Conservation (phyloP, 352 stramenopile genomes). For the Phytophthora uliginosa region DNA sequence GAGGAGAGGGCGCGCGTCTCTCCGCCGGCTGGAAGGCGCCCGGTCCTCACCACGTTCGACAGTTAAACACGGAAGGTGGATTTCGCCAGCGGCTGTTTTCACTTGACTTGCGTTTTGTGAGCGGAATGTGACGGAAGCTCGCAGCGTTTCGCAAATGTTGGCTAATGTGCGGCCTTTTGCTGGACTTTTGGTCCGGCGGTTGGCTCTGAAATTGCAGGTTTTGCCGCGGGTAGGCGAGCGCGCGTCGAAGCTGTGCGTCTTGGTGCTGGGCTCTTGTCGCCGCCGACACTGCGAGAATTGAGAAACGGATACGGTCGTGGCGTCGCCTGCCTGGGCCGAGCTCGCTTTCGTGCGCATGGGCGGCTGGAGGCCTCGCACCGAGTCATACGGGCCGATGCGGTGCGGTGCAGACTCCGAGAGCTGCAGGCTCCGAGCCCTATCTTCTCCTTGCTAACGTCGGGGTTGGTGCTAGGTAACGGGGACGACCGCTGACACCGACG, state of each 20-base stretch:
- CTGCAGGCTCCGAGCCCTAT: slow-evolving; percentile 1
- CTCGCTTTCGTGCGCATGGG: slow-evolving; percentile 10
- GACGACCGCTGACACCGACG: not conserved
- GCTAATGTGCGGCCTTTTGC: slow-evolving; percentile 12
- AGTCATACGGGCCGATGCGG: slow-evolving; percentile 21
- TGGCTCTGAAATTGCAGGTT: not conserved
- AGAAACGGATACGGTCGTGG: slow-evolving; percentile 8
- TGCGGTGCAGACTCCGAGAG: not conserved
- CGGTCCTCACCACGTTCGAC: slow-evolving; percentile 13
- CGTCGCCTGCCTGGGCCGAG: slow-evolving; percentile 2
- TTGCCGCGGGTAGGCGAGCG: not conserved
- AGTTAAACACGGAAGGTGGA: slow-evolving; percentile 25
- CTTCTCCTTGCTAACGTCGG: slow-evolving; percentile 1
- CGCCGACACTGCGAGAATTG: not conserved
- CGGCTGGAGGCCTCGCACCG: slow-evolving; percentile 13
- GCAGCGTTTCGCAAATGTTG: slow-evolving; percentile 29
- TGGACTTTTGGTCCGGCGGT: slow-evolving; percentile 9
- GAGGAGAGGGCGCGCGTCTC: slow-evolving; percentile 20
- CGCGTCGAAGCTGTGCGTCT: not conserved
- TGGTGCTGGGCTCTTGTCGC: slow-evolving; percentile 3
- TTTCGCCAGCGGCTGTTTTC: slow-evolving; percentile 12
- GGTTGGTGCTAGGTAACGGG: slow-evolving; percentile 13
- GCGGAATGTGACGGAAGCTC: slow-evolving; percentile 18
- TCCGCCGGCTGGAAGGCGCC: slow-evolving; percentile 1
- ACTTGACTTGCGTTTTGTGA: slow-evolving; percentile 26